Evolutionary conservation across 2,329 filamentous ascomycete genomes (phyloP).

Genomic region (Boeremia exigua): DNA sequence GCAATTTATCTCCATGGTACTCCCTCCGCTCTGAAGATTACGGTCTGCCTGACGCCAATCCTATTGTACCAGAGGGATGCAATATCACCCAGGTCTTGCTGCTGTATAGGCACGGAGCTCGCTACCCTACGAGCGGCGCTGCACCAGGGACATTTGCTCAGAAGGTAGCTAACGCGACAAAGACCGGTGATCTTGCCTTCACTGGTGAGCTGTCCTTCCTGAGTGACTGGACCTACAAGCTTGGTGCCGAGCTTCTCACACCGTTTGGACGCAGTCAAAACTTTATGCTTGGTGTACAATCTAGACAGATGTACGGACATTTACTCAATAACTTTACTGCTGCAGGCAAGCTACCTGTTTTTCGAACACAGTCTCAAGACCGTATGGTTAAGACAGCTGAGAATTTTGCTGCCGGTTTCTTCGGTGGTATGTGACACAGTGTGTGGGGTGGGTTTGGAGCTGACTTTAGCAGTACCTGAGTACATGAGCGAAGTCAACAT

Average conservation of each 20-base stretch:
- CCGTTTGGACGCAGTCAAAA: conserved; percentile 45
- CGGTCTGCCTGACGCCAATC: conserved; percentile 34
- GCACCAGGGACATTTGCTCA: conserved; percentile 33
- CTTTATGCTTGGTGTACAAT: conserved; percentile 50
- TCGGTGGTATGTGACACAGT: conserved; percentile 20
- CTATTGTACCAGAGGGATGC: conserved; percentile 34
- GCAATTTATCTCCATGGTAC: conserved; percentile 41
- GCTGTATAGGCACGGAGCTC: conserved; percentile 39
- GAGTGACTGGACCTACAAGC: conserved; percentile 36
- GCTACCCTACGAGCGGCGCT: conserved; percentile 38
- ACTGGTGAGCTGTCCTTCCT: conserved; percentile 38
- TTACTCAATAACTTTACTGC: conserved; percentile 54
- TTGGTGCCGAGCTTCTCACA: conserved; percentile 40
- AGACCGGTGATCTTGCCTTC: conserved; percentile 28
- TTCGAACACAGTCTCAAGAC: conserved; percentile 39
- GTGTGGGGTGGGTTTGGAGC: background rate
- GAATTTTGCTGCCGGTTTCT: conserved; percentile 43
- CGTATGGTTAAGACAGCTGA: conserved; percentile 44
- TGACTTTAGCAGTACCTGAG: conserved; percentile 27
- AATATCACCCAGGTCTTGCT: conserved; percentile 37
- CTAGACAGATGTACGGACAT: conserved; percentile 52
- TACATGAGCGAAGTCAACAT: conserved; percentile 38
- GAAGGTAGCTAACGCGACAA: conserved; percentile 36
- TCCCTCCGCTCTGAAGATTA: conserved; percentile 38
- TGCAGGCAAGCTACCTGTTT: conserved; percentile 48